Base-by-base conservation (phyloP, 2,329 filamentous ascomycete species). In the Penicillium sp. region DNA sequence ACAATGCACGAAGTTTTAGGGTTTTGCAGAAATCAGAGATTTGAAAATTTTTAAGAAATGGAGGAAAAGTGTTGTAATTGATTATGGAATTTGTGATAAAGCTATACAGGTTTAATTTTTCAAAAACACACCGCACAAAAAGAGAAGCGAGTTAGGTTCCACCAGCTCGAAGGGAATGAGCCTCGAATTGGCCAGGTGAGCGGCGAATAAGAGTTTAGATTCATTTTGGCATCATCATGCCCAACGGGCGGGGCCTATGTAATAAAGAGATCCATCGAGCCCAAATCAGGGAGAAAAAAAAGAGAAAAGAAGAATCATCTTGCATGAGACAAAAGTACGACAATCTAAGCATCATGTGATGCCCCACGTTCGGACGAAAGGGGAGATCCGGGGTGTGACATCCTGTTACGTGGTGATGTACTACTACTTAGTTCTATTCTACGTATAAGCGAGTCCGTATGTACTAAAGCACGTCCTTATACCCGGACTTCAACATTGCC, bases 331-430 rank as follows among this genome's bases (percentile, higher is more conserved):
- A 56, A 62, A 62, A 62, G 59, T 62, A 62, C 59, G 23, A 56
- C n/a, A n/a, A n/a, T n/a, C n/a, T n/a, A 12, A 12, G 14, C 6
- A 44, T 57, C 25, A 47, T 35, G 33, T 45, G 20, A 41, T 42
- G 50, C 55, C 56, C 54, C 53, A 54, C 49, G 45, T 35, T 67
- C 67, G 67, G 68, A 61, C 60, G 59, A 69, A 55, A 66, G 60
- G 68, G 66, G 66, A 66, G 56, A 66, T 63, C 61, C 65, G 62
- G 67, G 54, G 53, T 23, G 42, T 15, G 29, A 31, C 29, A 31
- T 40, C 18, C 14, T 7, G 18, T 40, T 40, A 40, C 42, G 26
- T 45, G 27, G 42, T 20, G 20, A 22, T 27, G 33, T 37, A 37
- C 15, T n/a, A n/a, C n/a, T n/a, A n/a, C n/a, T n/a, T n/a, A n/a